These are phyloP conservation scores for Delonix regia DNA, from an alignment of 306 rosid genomes.

Conservation along the genomic window DNA sequence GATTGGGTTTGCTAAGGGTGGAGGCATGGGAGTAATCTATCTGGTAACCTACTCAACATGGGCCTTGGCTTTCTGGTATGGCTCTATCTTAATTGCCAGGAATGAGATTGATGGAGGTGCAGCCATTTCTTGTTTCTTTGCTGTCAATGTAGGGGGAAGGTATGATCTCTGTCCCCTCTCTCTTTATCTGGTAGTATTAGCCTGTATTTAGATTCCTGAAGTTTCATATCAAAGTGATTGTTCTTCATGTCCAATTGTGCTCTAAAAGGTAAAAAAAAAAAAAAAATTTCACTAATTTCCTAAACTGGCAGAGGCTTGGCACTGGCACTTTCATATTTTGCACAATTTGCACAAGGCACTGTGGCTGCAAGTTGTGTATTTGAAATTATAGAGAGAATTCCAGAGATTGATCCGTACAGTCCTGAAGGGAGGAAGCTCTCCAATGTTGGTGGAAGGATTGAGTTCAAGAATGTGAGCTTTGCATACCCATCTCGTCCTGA, in stretches of 20 bases:
- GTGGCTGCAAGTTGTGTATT: constrained; percentile 87
- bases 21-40: constrained; percentile 83
- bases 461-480: constrained; percentile 69
- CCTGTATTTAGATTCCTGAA: neutral
- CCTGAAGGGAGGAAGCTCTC: constrained; percentile 59
- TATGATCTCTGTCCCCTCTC: constrained; percentile 34
- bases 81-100: constrained; percentile 59
- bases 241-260: neutral
- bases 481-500: constrained; percentile 82
- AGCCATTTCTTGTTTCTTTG: constrained; percentile 94
- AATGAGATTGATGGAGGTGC: constrained; percentile 71
- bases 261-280: neutral
- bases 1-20: constrained; percentile 87
- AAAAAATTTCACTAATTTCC: neutral
- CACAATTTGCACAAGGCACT: constrained; percentile 87
- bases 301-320: constrained; percentile 74
- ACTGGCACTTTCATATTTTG: constrained; percentile 79
- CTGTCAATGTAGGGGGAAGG: constrained; percentile 91
- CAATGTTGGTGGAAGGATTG: constrained; percentile 66
- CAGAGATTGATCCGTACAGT: constrained; percentile 82
- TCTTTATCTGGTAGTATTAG: neutral
- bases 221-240: neutral
- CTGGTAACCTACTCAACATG: constrained; percentile 83
- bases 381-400: constrained; percentile 74
- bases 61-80: constrained; percentile 97